Evolutionary conservation across 805 yeast species (phyloP), one percentile per base, ranked within the genome.

Genomic region (Citeromyces nyonsensis): DNA sequence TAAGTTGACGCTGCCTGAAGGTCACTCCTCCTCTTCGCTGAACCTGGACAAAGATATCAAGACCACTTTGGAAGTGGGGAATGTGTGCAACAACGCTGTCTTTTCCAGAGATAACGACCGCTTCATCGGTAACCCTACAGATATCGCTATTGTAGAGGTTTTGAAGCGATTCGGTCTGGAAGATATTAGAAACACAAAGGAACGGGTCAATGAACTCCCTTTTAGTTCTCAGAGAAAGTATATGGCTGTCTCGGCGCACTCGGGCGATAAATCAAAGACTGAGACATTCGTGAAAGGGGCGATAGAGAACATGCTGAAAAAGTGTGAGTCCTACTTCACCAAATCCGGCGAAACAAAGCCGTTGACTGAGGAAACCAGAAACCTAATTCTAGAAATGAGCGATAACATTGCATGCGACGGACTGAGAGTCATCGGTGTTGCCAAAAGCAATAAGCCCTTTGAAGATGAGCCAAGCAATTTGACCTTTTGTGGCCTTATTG

Each of bases 111-210:
- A 80, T 44, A 69, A 66, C 47, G 79, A 70, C 36, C 74, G 69
- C 47, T 78, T 57, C 46, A 69, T 81, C 30, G 98, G 98, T 18
- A 91, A 88, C 52, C 94, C 98, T 26, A 84, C 95, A 10, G 98
- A 91, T 56, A 73, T 86, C 43, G 97, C 98, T 0, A 60, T 91
- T 28, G 61, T 85, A 35, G 95, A 83, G 52, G 69, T 73, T 24
- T 59, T 85, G 35, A 58, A 70, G 4, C 69, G 67, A 36, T 84
- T 85, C 53, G 81, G 77, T 3, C 47, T 83, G 31, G 72, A 69
- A 5, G 97, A 91, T 51, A 46, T 54, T 7, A 73, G 98, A 51
- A 58, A 60, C 20, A 60, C 73, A 6, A 60, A 60, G 36, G 59
- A 67, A 15, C 70, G 91, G 45, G 47, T 66, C 3, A 65, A 66